Evolutionary conservation across 2,329 filamentous ascomycete genomes (phyloP).

Genomic region (Elsinoe arachidis): DNA sequence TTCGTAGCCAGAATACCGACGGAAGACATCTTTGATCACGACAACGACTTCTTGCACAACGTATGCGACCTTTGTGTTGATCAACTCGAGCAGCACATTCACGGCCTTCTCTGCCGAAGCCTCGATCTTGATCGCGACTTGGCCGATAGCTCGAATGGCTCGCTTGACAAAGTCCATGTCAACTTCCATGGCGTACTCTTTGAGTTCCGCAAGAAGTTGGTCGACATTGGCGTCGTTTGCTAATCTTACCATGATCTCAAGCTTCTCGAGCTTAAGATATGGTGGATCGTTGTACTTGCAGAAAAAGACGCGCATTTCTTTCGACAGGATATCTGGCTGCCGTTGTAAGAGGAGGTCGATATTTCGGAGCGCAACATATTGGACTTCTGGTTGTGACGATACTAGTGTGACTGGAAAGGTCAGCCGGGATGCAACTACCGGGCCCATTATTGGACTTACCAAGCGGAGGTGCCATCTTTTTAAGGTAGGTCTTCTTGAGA

Average conservation of each 20-base stretch:
- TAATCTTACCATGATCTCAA: constrained; percentile 99
- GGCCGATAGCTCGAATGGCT: constrained; percentile 90
- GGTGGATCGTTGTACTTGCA: constrained; percentile 99
- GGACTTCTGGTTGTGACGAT: constrained; percentile 90
- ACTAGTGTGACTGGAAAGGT: constrained; percentile 69
- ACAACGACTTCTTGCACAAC: constrained; percentile 97
- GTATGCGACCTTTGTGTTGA: constrained; percentile 97
- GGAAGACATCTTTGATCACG: constrained; percentile 98
- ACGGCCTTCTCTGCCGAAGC: constrained; percentile 91
- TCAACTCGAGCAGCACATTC: constrained; percentile 83
- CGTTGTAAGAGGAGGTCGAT: constrained; percentile 94
- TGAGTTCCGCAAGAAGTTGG: constrained; percentile 84
- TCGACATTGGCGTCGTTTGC: constrained; percentile 95
- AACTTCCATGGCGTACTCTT: constrained; percentile 95
- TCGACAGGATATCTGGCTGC: constrained; percentile 91
- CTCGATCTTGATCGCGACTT: constrained; percentile 98
- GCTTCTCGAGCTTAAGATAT: constrained; percentile 93
- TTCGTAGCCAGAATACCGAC: constrained; percentile 96
- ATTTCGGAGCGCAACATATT: constrained; percentile 92
- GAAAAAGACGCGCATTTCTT: constrained; percentile 96
- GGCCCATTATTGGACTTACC: constrained; percentile 44
- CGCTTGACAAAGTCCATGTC: constrained; percentile 98
- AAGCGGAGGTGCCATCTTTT: constrained; percentile 96
- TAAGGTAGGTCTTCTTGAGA: constrained; percentile 73
- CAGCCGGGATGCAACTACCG: constrained; percentile 19